Evolutionary conservation across 148 eudicot genomes (phyloP).

Genomic region (Salicornia ramosissima): DNA sequence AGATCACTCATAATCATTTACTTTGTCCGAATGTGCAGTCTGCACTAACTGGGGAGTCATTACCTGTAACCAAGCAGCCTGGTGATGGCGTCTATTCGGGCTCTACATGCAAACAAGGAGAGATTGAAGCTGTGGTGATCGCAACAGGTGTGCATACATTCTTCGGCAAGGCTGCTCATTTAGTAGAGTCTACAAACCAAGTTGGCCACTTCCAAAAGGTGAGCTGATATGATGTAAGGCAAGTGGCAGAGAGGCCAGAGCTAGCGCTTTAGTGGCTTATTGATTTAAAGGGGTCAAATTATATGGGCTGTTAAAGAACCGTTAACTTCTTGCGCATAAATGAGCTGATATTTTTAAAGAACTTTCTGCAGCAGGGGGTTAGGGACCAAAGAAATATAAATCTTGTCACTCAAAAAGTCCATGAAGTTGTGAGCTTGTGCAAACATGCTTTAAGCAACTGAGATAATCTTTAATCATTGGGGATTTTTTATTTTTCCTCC

Average conservation of each 20-base stretch:
- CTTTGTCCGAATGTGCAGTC: conserved; percentile 33
- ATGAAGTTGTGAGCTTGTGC: not conserved
- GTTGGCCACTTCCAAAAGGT: conserved; percentile 55
- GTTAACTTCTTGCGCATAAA: too few relatives aligned
- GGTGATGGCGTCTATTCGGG: conserved; percentile 50
- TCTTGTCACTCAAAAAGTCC: not conserved
- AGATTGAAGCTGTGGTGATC: conserved; percentile 50
- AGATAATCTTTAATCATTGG: not conserved
- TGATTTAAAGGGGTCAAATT: not conserved
- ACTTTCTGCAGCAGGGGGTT: too few relatives aligned
- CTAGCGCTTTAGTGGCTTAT: not conserved
- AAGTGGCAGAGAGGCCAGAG: conserved; percentile 19
- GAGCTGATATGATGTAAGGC: conserved; percentile 6
- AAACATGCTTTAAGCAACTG: not conserved
- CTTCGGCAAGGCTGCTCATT: conserved; percentile 59
- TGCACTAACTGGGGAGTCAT: conserved; percentile 54
- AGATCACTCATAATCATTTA: not conserved
- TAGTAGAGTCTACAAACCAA: conserved; percentile 47
- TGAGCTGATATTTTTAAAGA: too few relatives aligned
- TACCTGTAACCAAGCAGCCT: conserved; percentile 45
- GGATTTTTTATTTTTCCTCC: not conserved
- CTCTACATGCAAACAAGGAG: conserved; percentile 55
- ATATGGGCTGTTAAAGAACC: too few relatives aligned
- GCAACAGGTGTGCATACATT: conserved; percentile 54
- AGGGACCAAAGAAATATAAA: not conserved